phyloP scores from a whole-genome alignment of 345 rosid species.

The Linum usitatissimum region DNA sequence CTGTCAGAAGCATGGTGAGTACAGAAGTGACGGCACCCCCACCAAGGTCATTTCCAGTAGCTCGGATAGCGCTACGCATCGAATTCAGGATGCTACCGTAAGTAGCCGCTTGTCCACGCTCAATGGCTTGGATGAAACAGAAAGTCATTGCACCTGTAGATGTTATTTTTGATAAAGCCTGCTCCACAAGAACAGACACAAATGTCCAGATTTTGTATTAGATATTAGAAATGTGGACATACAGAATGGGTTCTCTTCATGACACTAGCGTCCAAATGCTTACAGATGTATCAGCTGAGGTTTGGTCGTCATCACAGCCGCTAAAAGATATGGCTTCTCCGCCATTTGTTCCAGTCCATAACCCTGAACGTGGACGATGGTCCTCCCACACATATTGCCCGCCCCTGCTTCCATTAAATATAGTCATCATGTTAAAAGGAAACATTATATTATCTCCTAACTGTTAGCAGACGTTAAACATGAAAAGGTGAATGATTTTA shows the following conservation, averaged over 20 bases:
- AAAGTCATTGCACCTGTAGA: conserved; percentile 87
- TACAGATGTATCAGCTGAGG: conserved; percentile 86
- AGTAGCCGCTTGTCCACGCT: conserved; percentile 51
- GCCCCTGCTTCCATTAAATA: conserved; percentile 26
- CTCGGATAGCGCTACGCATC: conserved; percentile 60
- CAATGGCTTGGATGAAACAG: conserved; percentile 82
- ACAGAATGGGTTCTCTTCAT: neutral
- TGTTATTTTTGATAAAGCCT: conserved; percentile 76
- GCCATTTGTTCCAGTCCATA: conserved; percentile 81
- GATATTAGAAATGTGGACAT: neutral
- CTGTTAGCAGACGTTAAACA: neutral
- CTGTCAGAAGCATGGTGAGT: conserved; percentile 59
- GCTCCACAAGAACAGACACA: conserved; percentile 1
- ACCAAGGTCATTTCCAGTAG: conserved; percentile 31
- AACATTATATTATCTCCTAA: neutral
- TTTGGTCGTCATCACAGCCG: conserved; percentile 86
- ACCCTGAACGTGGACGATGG: conserved; percentile 75
- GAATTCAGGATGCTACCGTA: conserved; percentile 64
- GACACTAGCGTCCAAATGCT: conserved; percentile 13
- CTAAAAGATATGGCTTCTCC: conserved; percentile 82
- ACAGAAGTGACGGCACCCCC: conserved; percentile 62
- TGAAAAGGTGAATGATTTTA: neutral
- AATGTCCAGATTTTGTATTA: neutral
- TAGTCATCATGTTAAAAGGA: neutral
- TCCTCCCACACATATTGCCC: conserved; percentile 77